A percentile compares a stretch with the other conserved stretches of the same genome.
Evolutionary conservation across 257 asterid species (phyloP).

Genomic region (Ligustrum vulgare): DNA sequence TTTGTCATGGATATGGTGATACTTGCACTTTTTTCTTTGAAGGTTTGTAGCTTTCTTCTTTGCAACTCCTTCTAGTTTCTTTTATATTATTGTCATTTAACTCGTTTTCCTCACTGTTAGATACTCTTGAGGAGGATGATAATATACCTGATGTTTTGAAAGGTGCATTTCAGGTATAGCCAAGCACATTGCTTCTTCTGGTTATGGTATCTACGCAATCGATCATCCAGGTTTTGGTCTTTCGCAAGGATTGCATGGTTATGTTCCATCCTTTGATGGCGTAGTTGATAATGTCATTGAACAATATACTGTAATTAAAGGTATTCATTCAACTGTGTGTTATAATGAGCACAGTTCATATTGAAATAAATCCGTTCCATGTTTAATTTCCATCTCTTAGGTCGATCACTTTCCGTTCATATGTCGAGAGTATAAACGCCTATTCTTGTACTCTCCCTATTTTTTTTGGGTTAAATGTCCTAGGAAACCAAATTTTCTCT

Average conservation of each 20-base stretch:
- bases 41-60: slow-evolving; percentile 47
- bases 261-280: slow-evolving; percentile 73
- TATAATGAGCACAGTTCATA: background rate
- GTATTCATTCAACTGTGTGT: slow-evolving; percentile 28
- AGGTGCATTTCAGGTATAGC: slow-evolving; percentile 72
- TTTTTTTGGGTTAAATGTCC: background rate
- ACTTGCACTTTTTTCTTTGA: slow-evolving; percentile 99
- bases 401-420: background rate
- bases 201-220: slow-evolving; percentile 90
- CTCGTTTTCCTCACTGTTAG: background rate
- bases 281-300: slow-evolving; percentile 83
- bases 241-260: slow-evolving; percentile 94
- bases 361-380: background rate
- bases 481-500: background rate
- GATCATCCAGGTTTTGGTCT: slow-evolving; percentile 99
- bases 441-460: background rate
- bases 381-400: background rate
- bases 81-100: background rate
- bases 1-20: slow-evolving; percentile 98
- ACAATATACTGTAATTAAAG: slow-evolving; percentile 71
- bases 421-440: background rate
- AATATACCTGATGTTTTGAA: background rate
- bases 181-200: slow-evolving; percentile 80
- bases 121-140: background rate
- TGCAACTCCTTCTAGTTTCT: background rate